Evolutionary conservation across 2,329 filamentous ascomycete species (phyloP), one percentile per base, ranked within the genome.

Genomic region (Aureobasidium vineae): DNA sequence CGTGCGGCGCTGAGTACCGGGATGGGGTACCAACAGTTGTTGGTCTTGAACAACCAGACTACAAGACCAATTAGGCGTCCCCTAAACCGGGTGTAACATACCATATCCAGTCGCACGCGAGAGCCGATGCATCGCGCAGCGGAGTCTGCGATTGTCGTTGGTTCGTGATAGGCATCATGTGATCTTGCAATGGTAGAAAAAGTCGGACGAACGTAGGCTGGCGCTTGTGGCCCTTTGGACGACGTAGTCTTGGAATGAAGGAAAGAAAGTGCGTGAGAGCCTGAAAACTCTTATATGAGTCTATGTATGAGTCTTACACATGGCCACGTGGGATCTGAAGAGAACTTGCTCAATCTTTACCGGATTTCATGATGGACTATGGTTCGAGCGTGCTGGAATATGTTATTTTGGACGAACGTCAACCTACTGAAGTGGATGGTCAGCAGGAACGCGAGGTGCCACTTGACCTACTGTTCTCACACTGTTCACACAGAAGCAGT

Each of bases 401-500:
- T 31, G 28, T 6, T 31, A 31, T 31, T 6, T 6, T 31, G 5
- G 28, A 31, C 28, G 1, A 6, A 31, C 28, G 28, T 6, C 28
- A 31, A 6, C 28, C 28, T 31, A 31, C n/a, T 31, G 28, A 31
- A 6, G 7, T 21, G 8, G 19, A 45, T 21, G n/a, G n/a, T 45
- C 43, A 45, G 43, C 43, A 11, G 13, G n/a, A 45, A 11, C 11
- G 3, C n/a, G 10, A 21, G 19, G 8, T 21, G 5, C 8, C n/a
- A 45, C 2, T 0, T 11, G 5, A 13, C n/a, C 43, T 1, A 28
- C 23, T 19, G 3, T 38, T 11, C 11, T 38, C 8, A 15, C 19
- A 23, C 5, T 2, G 5, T n/a, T n/a, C n/a, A 3, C 5, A 31
- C 28, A 31, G 1, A 31, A 6, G 5, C 2, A 4, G 13, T 0